Evolutionary conservation across 2,329 filamentous ascomycete species (phyloP).

Genomic region (Mycocentrospora acerina): DNA sequence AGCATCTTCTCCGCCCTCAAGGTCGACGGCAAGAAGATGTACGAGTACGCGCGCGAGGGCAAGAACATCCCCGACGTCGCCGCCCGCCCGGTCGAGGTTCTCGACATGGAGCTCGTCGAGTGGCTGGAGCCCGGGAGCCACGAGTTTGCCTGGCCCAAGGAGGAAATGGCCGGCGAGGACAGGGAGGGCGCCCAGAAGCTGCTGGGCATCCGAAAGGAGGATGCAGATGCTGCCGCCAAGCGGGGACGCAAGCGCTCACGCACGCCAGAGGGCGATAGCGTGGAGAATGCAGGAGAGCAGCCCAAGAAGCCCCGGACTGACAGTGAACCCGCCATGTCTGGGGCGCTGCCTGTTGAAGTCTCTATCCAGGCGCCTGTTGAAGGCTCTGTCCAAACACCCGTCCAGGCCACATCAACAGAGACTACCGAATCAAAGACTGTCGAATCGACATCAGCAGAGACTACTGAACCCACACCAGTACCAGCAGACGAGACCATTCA

Average conservation of each 20-base stretch:
- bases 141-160: slow-evolving; percentile 73
- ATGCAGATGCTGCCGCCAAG: slow-evolving; percentile 31
- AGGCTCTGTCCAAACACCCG: too few species aligned
- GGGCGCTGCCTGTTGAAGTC: slow-evolving; percentile 27
- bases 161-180: slow-evolving; percentile 75
- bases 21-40: slow-evolving; percentile 90
- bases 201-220: slow-evolving; percentile 43
- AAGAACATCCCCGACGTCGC: slow-evolving; percentile 86
- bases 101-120: slow-evolving; percentile 76
- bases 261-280: slow-evolving; percentile 12
- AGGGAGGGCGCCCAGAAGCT: slow-evolving; percentile 74
- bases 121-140: slow-evolving; percentile 83
- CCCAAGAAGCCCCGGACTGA: slow-evolving; percentile 29
- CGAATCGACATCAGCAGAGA: too few species aligned
- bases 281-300: slow-evolving; percentile 18
- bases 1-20: slow-evolving; percentile 92
- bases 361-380: too few species aligned
- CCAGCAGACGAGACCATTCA: slow-evolving; percentile 1
- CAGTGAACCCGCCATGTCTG: slow-evolving; percentile 36
- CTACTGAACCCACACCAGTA: slow-evolving; percentile 1
- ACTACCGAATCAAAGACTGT: too few species aligned
- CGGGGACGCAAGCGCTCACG: slow-evolving; percentile 27
- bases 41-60: slow-evolving; percentile 92
- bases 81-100: slow-evolving; percentile 74
- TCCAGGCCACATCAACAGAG: background rate